phyloP scores from a whole-genome alignment of 1,284 basidiomycete genomes.

The Caloboletus inedulis region DNA sequence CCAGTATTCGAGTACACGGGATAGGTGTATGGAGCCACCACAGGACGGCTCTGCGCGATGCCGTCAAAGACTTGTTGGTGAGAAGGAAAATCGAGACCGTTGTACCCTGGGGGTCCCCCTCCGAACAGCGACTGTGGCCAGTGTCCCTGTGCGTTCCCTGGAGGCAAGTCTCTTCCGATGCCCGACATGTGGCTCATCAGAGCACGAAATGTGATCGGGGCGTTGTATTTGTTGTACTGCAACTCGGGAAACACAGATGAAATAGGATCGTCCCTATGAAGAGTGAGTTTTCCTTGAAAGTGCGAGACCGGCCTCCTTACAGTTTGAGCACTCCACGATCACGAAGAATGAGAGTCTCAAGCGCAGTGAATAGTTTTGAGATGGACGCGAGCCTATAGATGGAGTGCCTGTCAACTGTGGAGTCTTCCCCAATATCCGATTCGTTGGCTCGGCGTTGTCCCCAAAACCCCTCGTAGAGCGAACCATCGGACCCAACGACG shows the following conservation, averaged over 20 bases:
- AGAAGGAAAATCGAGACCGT: constrained; percentile 32
- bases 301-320: constrained; percentile 26
- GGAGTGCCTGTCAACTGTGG: constrained; percentile 37
- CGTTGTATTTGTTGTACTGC: constrained; percentile 20
- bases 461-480: constrained; percentile 27
- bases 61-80: constrained; percentile 35
- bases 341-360: constrained; percentile 46
- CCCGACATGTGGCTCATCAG: constrained; percentile 49
- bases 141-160: constrained; percentile 33
- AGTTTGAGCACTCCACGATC: constrained; percentile 42
- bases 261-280: constrained; percentile 21
- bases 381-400: constrained; percentile 49
- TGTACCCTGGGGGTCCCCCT: constrained; percentile 27
- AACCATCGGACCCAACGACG: constrained; percentile 26
- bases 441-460: constrained; percentile 43
- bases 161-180: constrained; percentile 46
- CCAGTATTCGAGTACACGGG: constrained; percentile 52
- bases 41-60: constrained; percentile 36
- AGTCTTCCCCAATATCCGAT: constrained; percentile 19
- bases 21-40: constrained; percentile 41
- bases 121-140: constrained; percentile 38
- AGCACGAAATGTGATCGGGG: constrained; percentile 44
- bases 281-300: background rate
- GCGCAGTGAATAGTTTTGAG: constrained; percentile 46
- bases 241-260: constrained; percentile 25